phyloP scores from a whole-genome alignment of 2,329 filamentous ascomycete species.

The Aschersonia sp. region DNA sequence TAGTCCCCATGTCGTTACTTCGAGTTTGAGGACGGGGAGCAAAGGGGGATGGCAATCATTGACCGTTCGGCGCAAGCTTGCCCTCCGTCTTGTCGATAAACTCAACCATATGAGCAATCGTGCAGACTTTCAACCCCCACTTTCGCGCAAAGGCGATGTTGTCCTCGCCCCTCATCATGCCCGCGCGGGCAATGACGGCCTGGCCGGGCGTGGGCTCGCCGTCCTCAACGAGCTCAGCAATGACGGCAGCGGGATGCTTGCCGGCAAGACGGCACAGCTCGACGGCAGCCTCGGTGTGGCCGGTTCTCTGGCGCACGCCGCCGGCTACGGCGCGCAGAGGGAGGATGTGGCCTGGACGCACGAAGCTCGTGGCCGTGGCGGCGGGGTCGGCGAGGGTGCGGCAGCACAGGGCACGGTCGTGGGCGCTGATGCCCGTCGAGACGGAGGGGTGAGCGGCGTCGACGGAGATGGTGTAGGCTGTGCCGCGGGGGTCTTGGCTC shows the following conservation, averaged over 20 bases:
- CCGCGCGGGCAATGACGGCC: constrained; percentile 51
- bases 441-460: constrained; percentile 61
- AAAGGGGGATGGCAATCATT: constrained; percentile 1
- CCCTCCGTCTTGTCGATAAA: constrained; percentile 68
- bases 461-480: constrained; percentile 84
- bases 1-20: too few relatives aligned
- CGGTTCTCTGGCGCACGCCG: constrained; percentile 64
- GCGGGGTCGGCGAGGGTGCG: constrained; percentile 56
- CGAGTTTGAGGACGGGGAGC: too few relatives aligned
- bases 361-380: constrained; percentile 46
- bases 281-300: constrained; percentile 87
- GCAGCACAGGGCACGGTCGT: constrained; percentile 75
- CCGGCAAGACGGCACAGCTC: constrained; percentile 82
- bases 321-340: constrained; percentile 68
- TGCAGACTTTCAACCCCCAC: constrained; percentile 88
- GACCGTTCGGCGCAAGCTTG: constrained; percentile 29
- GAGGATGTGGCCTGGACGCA: constrained; percentile 80
- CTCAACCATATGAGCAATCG: constrained; percentile 76
- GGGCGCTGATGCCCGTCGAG: constrained; percentile 81
- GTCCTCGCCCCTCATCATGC: constrained; percentile 83
- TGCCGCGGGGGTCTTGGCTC: constrained; percentile 71
- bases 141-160: constrained; percentile 77
- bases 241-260: constrained; percentile 63
- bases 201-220: constrained; percentile 57
- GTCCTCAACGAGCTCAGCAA: constrained; percentile 85